Evolutionary conservation across 345 rosid species (phyloP), one percentile per base, ranked within the genome.

Genomic region (Populus nigra): DNA sequence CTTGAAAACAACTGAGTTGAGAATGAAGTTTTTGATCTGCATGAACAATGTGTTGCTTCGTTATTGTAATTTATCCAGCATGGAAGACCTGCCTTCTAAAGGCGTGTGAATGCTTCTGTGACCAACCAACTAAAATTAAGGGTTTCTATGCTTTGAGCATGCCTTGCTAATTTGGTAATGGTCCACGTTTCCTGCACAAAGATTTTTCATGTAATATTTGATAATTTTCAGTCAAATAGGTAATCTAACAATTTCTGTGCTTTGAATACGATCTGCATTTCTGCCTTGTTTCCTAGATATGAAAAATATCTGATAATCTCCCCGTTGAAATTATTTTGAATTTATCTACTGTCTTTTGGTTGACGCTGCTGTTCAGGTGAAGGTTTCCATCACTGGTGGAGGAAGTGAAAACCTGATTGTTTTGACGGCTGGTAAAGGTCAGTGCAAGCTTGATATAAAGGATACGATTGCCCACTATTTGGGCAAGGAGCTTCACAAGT

Each of bases 371-470:
- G 25, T 68, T 75, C 89, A 93, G 96, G 88, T 93, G 77, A 88
- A 83, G 80, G 91, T 90, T 50, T 82, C 88, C 67, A 83, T 90
- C 62, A 72, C 6, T 20, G 41, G 69, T 31, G 84, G 83, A 73
- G 85, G 87, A 65, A 76, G 84, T 11, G 77, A 77, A 41, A 88
- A 77, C 68, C 62, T 75, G 47, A 92, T 93, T 45, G 25, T 76
- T 74, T 72, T 93, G 71, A 77, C 72, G 65, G 88, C 87, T 0
- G 88, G 83, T 63, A 88, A 79, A 23, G 90, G 91, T 66, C 73
- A 27, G 18, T 93, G 98, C 89, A 79, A 79, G 41, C 92, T 93
- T 57, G 92, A 92, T 29, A 79, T 92, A 78, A 88, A 69, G 76
- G 91, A 87, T 74, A 77, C 91, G 74, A 73, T 85, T 5, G 78